Conservation (phyloP, 306 rosid genomes). For the Acacia confusa region DNA sequence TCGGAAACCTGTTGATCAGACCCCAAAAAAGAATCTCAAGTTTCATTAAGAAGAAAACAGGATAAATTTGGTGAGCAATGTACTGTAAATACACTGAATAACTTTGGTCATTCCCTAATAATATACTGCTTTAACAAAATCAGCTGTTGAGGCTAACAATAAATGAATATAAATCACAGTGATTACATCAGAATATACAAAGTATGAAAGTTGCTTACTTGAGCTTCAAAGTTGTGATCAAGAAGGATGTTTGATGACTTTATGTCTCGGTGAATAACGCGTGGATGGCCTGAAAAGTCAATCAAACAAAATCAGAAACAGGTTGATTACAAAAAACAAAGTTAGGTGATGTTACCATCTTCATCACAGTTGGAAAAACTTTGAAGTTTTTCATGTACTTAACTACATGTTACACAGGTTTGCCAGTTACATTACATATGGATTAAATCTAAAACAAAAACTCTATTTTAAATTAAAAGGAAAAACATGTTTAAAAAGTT, state of each 20-base stretch:
- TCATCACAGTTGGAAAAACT: constrained; percentile 13
- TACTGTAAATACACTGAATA: background rate
- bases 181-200: constrained; percentile 1
- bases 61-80: background rate
- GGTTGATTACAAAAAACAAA: background rate
- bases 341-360: constrained; percentile 7
- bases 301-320: constrained; percentile 26
- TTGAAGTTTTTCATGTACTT: background rate
- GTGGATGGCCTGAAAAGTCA: constrained; percentile 88
- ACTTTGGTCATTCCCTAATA: constrained; percentile 1
- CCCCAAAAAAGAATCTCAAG: constrained; percentile 9
- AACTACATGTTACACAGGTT: background rate
- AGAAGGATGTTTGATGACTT: constrained; percentile 98
- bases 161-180: constrained; percentile 3
- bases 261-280: constrained; percentile 97
- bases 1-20: constrained; percentile 81
- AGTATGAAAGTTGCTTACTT: constrained; percentile 49
- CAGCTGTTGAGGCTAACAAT: constrained; percentile 16
- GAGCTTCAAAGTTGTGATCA: constrained; percentile 85
- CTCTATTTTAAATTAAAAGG: constrained; percentile 9
- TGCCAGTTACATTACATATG: background rate
- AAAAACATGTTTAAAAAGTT: background rate
- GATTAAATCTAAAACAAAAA: background rate
- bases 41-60: constrained; percentile 6
- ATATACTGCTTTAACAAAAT: constrained; percentile 19